phyloP scores from a whole-genome alignment of 768 basidiomycete genomes.

The Ramaria sp. region DNA sequence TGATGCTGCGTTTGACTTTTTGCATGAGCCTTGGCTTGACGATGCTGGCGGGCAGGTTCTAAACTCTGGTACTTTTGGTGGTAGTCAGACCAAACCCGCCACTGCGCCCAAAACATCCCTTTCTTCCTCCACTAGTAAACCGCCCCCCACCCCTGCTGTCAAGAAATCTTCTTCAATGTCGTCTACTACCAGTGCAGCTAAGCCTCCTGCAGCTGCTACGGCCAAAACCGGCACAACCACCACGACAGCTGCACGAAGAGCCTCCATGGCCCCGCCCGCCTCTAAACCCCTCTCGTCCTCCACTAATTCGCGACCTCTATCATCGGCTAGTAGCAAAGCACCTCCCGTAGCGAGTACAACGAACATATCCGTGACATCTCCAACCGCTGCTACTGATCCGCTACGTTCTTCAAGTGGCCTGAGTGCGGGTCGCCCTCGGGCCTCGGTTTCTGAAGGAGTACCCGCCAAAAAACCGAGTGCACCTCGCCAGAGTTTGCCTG shows the following conservation, averaged over 20 bases:
- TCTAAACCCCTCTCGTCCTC: slow-evolving; percentile 16
- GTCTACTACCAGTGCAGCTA: slow-evolving; percentile 11
- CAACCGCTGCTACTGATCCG: slow-evolving; percentile 40
- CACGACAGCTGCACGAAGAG: slow-evolving; percentile 6
- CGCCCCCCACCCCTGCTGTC: slow-evolving; percentile 3
- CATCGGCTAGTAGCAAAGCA: slow-evolving; percentile 16
- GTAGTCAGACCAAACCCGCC: slow-evolving; percentile 33
- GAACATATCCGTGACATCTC: slow-evolving; percentile 46
- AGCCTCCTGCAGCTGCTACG: slow-evolving; percentile 10
- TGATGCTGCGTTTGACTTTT: slow-evolving; percentile 14
- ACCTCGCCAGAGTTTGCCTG: slow-evolving; percentile 31
- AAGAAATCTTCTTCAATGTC: slow-evolving; percentile 1
- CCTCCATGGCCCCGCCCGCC: slow-evolving; percentile 8
- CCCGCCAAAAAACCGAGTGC: slow-evolving; percentile 31
- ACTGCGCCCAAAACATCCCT: slow-evolving; percentile 24
- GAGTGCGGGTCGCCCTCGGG: slow-evolving; percentile 41
- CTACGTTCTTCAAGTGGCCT: slow-evolving; percentile 29
- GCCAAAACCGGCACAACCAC: slow-evolving; percentile 17
- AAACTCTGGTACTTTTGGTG: slow-evolving; percentile 54
- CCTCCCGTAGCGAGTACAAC: slow-evolving; percentile 27
- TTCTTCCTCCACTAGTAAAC: slow-evolving; percentile 16
- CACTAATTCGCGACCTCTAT: slow-evolving; percentile 23
- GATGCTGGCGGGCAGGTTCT: slow-evolving; percentile 35
- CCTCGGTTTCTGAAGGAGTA: slow-evolving; percentile 55
- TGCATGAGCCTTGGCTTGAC: background rate